Conservation (phyloP, 768 basidiomycete genomes). For the Boletus insuetus region DNA sequence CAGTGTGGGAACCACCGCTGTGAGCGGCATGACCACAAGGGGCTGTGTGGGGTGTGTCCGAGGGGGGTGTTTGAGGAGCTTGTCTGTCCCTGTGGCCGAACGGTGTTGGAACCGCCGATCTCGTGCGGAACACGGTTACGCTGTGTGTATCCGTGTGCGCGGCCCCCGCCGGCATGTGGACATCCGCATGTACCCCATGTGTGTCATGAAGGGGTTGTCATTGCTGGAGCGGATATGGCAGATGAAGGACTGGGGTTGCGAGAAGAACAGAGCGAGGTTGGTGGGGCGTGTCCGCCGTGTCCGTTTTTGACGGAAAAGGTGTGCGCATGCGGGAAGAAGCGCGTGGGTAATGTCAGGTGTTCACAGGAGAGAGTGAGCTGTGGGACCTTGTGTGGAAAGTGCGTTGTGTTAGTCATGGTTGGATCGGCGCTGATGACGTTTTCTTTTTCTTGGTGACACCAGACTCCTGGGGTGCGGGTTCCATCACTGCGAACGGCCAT, state of each 20-base stretch:
- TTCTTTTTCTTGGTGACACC: neutral
- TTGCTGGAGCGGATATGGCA: conserved; percentile 25
- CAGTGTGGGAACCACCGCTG: conserved; percentile 80
- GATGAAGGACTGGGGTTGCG: conserved; percentile 22
- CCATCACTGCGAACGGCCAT: conserved; percentile 80
- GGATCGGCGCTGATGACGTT: neutral
- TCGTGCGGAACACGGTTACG: conserved; percentile 78
- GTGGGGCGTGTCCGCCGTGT: conserved; percentile 74
- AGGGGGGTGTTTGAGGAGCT: conserved; percentile 92
- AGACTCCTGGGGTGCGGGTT: conserved; percentile 81
- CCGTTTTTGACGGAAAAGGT: conserved; percentile 71
- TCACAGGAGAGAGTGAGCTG: conserved; percentile 80
- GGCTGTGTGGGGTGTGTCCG: conserved; percentile 78
- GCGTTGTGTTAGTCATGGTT: conserved; percentile 22
- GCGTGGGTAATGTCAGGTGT: conserved; percentile 76
- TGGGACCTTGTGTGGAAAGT: conserved; percentile 79
- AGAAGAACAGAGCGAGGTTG: neutral
- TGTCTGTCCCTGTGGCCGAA: conserved; percentile 82
- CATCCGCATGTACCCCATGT: conserved; percentile 74
- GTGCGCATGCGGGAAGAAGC: conserved; percentile 90
- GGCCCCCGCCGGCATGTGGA: conserved; percentile 71
- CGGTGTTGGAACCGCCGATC: conserved; percentile 84
- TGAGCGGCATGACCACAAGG: conserved; percentile 77
- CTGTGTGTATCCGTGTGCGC: conserved; percentile 79
- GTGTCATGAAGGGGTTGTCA: conserved; percentile 70